Evolutionary conservation across 495 filamentous ascomycete species (phyloP), one percentile per base, ranked within the genome.

Genomic region (Bryoglossum gracile): DNA sequence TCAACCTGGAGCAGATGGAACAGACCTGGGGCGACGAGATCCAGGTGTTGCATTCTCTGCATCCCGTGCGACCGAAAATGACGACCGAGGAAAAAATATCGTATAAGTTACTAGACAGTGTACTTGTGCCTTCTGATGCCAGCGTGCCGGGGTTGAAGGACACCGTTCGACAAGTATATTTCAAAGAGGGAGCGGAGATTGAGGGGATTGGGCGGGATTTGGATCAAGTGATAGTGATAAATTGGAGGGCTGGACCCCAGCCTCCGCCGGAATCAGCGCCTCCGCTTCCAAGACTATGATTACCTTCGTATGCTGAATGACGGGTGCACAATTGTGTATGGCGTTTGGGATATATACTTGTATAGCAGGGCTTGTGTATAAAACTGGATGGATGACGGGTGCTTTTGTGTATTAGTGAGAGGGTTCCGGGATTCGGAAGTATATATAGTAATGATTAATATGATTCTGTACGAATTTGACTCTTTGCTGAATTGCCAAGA

Each of bases 1-100:
- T 60, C 16, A 40, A 60, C 40, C 35, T 60, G 3, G 30, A 50
- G 14, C 18, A 50, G 25, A 55, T 55, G 25, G 58, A 60, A 41
- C 2, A 51, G 18, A 60, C 58, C 1, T 60, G 58, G 58, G 48
- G 32, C 0, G 52, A 60, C 19, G 51, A 55, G 14, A 53, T 55
- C 19, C 46, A 47, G 21, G 52, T 60, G 9, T n/a, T 46, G 32
- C 58, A 60, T 28, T 38, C 19, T 10, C 35, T 57, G 8, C 49
- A 42, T 18, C 58, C 55, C 8, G 14, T 37, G 2, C 24, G 58
- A 35, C 13, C 17, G 0, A 48, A 44, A 25, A 30, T 61, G 45
- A 28, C 9, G 1, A 42, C 43, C 3, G 51, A 55, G 0, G 19
- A 5, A 23, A 58, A 58, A 33, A 26, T 50, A 0, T 21, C 34